Percentiles rank a stretch among this genome's conserved stretches.
Evolutionary conservation across 768 basidiomycete species (phyloP).

Genomic region (Kwoniella heveanensis): DNA sequence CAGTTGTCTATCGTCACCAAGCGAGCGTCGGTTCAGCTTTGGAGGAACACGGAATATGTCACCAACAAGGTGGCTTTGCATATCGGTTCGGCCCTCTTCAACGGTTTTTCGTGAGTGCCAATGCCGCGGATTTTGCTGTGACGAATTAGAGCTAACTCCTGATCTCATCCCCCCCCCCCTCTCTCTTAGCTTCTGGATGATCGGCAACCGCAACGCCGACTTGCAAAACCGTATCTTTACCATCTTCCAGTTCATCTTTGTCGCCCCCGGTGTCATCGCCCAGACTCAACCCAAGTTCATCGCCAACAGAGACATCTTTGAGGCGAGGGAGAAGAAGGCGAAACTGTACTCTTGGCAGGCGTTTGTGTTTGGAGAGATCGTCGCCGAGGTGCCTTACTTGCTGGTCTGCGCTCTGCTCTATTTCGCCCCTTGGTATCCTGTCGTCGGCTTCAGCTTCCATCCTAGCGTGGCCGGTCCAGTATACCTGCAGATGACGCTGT

Average conservation of each 20-base stretch:
- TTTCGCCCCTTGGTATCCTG: slow-evolving; percentile 44
- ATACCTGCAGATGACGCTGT: slow-evolving; percentile 51
- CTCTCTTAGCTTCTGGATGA: slow-evolving; percentile 42
- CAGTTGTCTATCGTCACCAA: slow-evolving; percentile 55
- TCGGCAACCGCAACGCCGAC: slow-evolving; percentile 32
- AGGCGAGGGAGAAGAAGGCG: slow-evolving; percentile 46
- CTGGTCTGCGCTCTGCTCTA: slow-evolving; percentile 49
- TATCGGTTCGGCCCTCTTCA: slow-evolving; percentile 30
- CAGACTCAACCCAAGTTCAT: slow-evolving; percentile 82
- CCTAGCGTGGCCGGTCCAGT: slow-evolving; percentile 48
- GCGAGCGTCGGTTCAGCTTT: slow-evolving; percentile 60
- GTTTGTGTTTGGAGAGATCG: slow-evolving; percentile 44
- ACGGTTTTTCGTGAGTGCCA: slow-evolving; percentile 32
- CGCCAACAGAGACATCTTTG: slow-evolving; percentile 61
- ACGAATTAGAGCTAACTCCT: too few relatives aligned
- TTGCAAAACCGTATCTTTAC: slow-evolving; percentile 45
- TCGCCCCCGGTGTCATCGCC: slow-evolving; percentile 66
- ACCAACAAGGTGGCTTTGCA: slow-evolving; percentile 51
- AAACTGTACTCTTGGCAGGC: slow-evolving; percentile 47
- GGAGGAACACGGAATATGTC: slow-evolving; percentile 59
- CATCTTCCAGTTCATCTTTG: slow-evolving; percentile 58
- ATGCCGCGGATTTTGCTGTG: background rate
- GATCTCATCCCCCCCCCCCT: too few relatives aligned
- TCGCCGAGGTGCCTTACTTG: slow-evolving; percentile 42
- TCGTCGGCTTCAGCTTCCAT: slow-evolving; percentile 48